Base-by-base conservation (phyloP, 768 basidiomycete genomes). In the Erythrobasidium yunnanense region DNA sequence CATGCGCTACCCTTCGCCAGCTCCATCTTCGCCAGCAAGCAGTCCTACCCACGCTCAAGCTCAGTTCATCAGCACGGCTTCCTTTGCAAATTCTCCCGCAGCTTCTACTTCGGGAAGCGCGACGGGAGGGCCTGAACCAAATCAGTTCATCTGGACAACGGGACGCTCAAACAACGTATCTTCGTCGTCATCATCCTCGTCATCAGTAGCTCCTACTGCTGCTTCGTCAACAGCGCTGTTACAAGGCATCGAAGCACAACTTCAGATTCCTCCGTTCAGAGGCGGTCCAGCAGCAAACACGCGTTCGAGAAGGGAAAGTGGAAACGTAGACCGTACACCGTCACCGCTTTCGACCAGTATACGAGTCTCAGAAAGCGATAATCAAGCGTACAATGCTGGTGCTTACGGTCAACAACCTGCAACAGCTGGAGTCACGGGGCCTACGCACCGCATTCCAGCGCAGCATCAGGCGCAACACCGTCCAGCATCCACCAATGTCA, bases 401-500 rank as follows among this genome's bases (percentile, higher is more conserved):
- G n/a, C n/a, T n/a, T n/a, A n/a, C n/a, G n/a, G n/a, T n/a, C n/a
- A n/a, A n/a, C n/a, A n/a, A n/a, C n/a, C n/a, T n/a, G n/a, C n/a
- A 2, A 47, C 22, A 49, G 32, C 7, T 11, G 25, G 60, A 11
- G 47, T 47, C 2, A 45, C 58, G 42, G 22, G 46, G 4, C 60
- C 56, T 22, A 51, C 55, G 35, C 55, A 67, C 32, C 54, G 66
- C 23, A 47, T 42, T 17, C 66, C 58, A 13, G 58, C 66, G 3
- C 30, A 23, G 18, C 66, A 66, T 45, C 66, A 66, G 55, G 38
- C 66, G 6, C 8, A 25, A 29, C 66, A 67, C 27, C 55, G 66
- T 4, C 66, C 66, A 22, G 66, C 66, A 15, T 49, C 42, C 33
- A 65, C 66, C 29, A 67, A 56, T 27, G 33, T 67, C 22, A 58